phyloP scores from a whole-genome alignment of 768 basidiomycete species.

The Boletus sp. region DNA sequence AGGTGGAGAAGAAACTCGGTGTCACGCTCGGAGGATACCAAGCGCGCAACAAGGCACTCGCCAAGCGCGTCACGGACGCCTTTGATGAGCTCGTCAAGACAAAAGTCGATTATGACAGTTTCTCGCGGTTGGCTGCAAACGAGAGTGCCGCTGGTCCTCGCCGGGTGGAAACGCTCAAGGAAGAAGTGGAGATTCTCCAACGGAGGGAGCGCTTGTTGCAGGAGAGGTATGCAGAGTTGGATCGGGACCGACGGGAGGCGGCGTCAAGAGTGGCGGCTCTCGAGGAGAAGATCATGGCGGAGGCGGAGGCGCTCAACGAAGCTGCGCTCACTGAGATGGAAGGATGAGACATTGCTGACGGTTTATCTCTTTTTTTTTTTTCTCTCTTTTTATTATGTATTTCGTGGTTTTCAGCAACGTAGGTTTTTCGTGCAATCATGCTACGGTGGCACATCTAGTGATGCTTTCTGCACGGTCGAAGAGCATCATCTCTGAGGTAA shows the following conservation, averaged over 20 bases:
- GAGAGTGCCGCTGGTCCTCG: conserved; percentile 78
- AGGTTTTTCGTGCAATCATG: not conserved
- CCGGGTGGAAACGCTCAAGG: conserved; percentile 72
- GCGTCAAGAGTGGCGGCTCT: conserved; percentile 55
- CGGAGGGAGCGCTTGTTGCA: conserved; percentile 76
- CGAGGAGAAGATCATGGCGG: conserved; percentile 85
- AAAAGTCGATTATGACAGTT: conserved; percentile 75
- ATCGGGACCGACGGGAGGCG: conserved; percentile 61
- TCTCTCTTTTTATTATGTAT: conserved; percentile 2
- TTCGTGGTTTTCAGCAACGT: not conserved
- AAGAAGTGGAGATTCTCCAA: conserved; percentile 83
- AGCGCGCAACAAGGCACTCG: conserved; percentile 62
- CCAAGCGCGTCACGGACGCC: conserved; percentile 58
- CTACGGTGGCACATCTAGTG: not conserved
- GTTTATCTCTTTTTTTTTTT: not conserved
- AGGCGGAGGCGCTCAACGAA: conserved; percentile 80
- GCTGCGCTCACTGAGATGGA: conserved; percentile 68
- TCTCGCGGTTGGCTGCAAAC: conserved; percentile 63
- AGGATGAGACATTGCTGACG: conserved; percentile 7
- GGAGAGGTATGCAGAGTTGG: conserved; percentile 78
- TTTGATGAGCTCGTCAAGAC: conserved; percentile 69
- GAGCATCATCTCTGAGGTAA: too few relatives aligned
- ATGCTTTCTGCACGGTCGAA: too few relatives aligned
- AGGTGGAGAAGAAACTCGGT: conserved; percentile 87
- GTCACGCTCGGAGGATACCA: conserved; percentile 91